These are phyloP conservation scores for Meira nashicola DNA, from an alignment of 1,284 basidiomycete species.

Conservation along the genomic window DNA sequence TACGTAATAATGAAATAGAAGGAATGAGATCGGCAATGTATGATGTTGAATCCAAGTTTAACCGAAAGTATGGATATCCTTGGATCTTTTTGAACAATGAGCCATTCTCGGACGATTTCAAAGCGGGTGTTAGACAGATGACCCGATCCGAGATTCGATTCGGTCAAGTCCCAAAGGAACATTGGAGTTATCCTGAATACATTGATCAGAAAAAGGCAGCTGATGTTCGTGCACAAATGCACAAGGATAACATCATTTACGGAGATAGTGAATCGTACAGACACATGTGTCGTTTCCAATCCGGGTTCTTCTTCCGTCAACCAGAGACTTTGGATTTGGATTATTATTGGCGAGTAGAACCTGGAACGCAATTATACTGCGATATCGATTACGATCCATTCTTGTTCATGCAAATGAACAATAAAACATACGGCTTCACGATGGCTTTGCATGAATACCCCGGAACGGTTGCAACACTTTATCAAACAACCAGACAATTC, in stretches of 20 bases:
- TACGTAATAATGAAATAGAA: constrained; percentile 49
- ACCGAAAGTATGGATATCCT: constrained; percentile 51
- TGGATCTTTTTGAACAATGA: constrained; percentile 55
- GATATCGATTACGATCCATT: constrained; percentile 77
- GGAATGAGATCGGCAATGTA: constrained; percentile 39
- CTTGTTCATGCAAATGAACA: constrained; percentile 73
- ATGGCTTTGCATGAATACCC: constrained; percentile 73
- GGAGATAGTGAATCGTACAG: constrained; percentile 65
- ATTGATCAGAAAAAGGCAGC: constrained; percentile 61
- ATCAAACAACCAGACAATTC: constrained; percentile 68
- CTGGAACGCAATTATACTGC: constrained; percentile 71
- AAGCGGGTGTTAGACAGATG: constrained; percentile 40
- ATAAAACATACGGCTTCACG: constrained; percentile 69
- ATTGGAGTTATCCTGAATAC: constrained; percentile 80
- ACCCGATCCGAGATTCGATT: constrained; percentile 57
- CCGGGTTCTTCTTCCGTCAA: constrained; percentile 63
- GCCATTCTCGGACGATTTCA: constrained; percentile 54
- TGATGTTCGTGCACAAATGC: constrained; percentile 65
- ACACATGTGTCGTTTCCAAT: constrained; percentile 78
- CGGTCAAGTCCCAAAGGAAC: constrained; percentile 71
- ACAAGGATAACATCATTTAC: constrained; percentile 71
- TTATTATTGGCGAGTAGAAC: constrained; percentile 89
- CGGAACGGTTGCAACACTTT: constrained; percentile 72
- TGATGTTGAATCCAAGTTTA: constrained; percentile 44
- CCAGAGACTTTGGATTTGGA: constrained; percentile 65